phyloP scores from a whole-genome alignment of 2,329 filamentous ascomycete species.

The Metarhizium guizhouense region DNA sequence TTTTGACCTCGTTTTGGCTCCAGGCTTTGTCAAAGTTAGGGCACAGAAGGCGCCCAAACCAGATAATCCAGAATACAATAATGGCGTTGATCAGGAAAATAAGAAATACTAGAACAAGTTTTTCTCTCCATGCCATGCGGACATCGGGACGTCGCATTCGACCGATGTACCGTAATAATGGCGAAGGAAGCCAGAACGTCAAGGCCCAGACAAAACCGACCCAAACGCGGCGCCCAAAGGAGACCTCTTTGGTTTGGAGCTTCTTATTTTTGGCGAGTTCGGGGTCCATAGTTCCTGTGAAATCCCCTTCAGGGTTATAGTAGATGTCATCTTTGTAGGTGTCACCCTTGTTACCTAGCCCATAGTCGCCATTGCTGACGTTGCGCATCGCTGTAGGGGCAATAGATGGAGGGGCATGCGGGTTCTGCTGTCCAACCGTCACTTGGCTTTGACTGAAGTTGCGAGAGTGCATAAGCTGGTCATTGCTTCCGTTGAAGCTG shows the following conservation, averaged over 20 bases:
- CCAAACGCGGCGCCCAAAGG: constrained; percentile 64
- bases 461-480: constrained; percentile 59
- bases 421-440: constrained; percentile 31
- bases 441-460: constrained; percentile 48
- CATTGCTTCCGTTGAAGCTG: constrained; percentile 58
- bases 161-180: constrained; percentile 67
- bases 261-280: constrained; percentile 70
- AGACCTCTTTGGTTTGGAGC: constrained; percentile 60
- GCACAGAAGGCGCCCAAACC: constrained; percentile 76
- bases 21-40: constrained; percentile 89
- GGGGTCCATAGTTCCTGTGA: constrained; percentile 62
- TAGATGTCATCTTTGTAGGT: constrained; percentile 63
- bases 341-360: constrained; percentile 80
- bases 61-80: constrained; percentile 88
- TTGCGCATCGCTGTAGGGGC: constrained; percentile 50
- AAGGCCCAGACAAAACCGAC: constrained; percentile 72
- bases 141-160: constrained; percentile 97
- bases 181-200: constrained; percentile 93
- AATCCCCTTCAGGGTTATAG: constrained; percentile 63
- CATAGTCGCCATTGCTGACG: constrained; percentile 67
- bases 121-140: constrained; percentile 95
- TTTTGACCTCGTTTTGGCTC: constrained; percentile 58
- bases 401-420: constrained; percentile 46
- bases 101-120: constrained; percentile 71
- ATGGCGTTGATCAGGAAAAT: constrained; percentile 74